These are phyloP conservation scores for Forsythia suspensa DNA, from an alignment of 257 asterid genomes.

Conservation along the genomic window DNA sequence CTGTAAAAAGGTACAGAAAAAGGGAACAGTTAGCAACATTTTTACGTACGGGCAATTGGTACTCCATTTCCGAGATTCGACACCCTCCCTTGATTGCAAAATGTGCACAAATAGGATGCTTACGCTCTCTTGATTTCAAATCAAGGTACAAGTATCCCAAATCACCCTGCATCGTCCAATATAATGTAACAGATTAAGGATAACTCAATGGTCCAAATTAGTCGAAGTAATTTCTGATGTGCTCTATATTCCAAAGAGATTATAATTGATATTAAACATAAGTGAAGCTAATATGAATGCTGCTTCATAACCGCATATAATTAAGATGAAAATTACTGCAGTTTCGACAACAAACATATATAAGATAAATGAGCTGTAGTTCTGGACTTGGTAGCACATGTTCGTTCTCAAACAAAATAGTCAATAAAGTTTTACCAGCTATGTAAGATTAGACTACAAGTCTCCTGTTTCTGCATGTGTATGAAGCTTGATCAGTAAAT, in stretches of 20 bases:
- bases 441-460: neutral
- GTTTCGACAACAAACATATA: neutral
- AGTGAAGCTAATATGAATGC: neutral
- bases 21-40: neutral
- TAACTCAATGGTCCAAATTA: slow-evolving; percentile 21
- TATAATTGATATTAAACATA: neutral
- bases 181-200: slow-evolving; percentile 27
- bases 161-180: slow-evolving; percentile 68
- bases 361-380: neutral
- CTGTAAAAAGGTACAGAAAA: neutral
- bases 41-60: slow-evolving; percentile 89
- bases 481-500: neutral
- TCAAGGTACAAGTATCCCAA: slow-evolving; percentile 92
- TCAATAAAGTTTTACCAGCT: neutral
- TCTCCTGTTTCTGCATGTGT: neutral
- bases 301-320: neutral
- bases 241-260: neutral
- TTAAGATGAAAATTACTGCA: neutral
- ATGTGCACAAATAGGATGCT: slow-evolving; percentile 94
- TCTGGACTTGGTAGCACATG: neutral
- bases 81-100: slow-evolving; percentile 98
- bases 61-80: slow-evolving; percentile 72
- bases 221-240: slow-evolving; percentile 2
- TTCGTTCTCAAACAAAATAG: neutral
- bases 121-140: slow-evolving; percentile 78